Base-by-base conservation (phyloP, 2,329 filamentous ascomycete species). In the Macrophomina pseudophaseolina region DNA sequence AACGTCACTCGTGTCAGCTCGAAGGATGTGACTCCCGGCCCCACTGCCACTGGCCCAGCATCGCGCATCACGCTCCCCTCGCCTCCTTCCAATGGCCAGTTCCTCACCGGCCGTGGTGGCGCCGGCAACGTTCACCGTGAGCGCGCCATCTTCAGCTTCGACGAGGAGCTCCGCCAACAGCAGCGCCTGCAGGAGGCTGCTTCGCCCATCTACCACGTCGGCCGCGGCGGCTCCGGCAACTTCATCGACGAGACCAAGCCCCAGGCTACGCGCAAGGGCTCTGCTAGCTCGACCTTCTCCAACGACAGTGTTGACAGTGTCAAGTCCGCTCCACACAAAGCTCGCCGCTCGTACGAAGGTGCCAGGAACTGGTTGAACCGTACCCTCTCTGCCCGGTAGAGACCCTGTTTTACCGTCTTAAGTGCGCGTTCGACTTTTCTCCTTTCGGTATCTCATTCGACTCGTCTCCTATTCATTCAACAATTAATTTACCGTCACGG, bases 101-200 rank as follows among this genome's bases (percentile, higher is more conserved):
- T 90, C 83, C 86, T 88, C 80, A 85, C 85, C 11, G 89, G 89
- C 72, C 87, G 89, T 67, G 89, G 89, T 71, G 88, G 89, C 67
- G 88, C 88, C 2, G 89, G 89, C 73, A 91, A 91, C 80, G 83
- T 87, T 69, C 82, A 84, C 78, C 74, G 80, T 52, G 84, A 89
- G 71, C 82, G 86, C 48, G 83, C 85, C 72, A 88, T 89, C 75
- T 89, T 89, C 82, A 85, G 84, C 76, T 91, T 91, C 78, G 88
- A 90, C 76, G 87, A 90, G 79, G 87, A 90, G 73, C 82, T 90
- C 62, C 83, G 86, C 71, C 83, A 83, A 67, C 84, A 87, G 68
- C 79, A 86, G 69, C 81, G 83, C 66, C 80, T 86, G 65, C 83
- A 84, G 73, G 80, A 82, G 70, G 79, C 83, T 72, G 80, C 84